These are phyloP conservation scores for Pythium volutum DNA, from an alignment of 352 stramenopile genomes.

Conservation along the genomic window DNA sequence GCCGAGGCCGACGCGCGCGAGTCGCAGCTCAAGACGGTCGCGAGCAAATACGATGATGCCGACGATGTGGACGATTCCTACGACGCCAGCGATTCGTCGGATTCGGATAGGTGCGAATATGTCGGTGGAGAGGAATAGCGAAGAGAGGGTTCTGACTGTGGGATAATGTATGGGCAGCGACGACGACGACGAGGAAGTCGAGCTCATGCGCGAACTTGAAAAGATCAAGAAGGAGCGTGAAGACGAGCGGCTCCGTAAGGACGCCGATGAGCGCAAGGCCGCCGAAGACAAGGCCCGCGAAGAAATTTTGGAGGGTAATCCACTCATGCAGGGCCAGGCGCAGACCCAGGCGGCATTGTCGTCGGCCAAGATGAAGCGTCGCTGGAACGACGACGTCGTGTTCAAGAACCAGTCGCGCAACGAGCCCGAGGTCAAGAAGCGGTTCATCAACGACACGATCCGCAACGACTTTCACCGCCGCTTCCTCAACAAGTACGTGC, in stretches of 20 bases:
- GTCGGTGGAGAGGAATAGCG: not conserved
- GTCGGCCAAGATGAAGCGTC: constrained; percentile 88
- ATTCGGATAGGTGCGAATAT: constrained; percentile 59
- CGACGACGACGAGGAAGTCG: constrained; percentile 97
- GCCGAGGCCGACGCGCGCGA: constrained; percentile 71
- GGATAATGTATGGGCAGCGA: constrained; percentile 32
- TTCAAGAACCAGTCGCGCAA: constrained; percentile 98
- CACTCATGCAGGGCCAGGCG: constrained; percentile 68
- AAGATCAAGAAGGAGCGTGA: constrained; percentile 98
- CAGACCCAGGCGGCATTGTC: constrained; percentile 20
- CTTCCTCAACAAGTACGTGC: constrained; percentile 98
- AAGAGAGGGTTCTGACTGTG: not conserved
- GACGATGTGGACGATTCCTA: constrained; percentile 81
- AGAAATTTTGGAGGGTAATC: constrained; percentile 94
- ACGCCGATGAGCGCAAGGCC: constrained; percentile 77
- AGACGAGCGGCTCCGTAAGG: constrained; percentile 88
- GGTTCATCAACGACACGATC: constrained; percentile 99
- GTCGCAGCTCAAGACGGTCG: constrained; percentile 85
- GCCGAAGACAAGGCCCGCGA: constrained; percentile 85
- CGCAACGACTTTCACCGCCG: constrained; percentile 99
- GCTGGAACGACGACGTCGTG: constrained; percentile 99
- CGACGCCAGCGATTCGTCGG: constrained; percentile 53
- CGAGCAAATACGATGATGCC: constrained; percentile 87
- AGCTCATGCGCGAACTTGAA: constrained; percentile 96
- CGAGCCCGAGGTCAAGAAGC: constrained; percentile 94